phyloP scores from a whole-genome alignment of 2,329 filamentous ascomycete genomes.

The Paracorniculantispora psalliotae region DNA sequence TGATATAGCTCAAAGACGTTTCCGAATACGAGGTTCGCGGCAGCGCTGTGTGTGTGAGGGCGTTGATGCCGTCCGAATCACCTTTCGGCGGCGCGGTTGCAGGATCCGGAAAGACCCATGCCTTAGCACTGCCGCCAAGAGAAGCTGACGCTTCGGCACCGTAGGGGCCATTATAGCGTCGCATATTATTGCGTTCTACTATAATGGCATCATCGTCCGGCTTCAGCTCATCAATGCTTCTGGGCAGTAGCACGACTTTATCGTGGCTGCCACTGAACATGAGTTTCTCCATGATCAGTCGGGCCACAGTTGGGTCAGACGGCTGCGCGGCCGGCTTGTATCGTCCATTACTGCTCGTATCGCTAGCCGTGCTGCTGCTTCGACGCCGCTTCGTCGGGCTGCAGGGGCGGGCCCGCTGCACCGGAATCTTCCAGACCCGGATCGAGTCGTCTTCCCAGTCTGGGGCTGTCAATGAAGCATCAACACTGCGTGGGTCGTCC shows the following conservation, averaged over 20 bases:
- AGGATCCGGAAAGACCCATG: conserved; percentile 25
- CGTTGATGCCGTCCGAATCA: conserved; percentile 16
- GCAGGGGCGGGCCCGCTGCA: conserved; percentile 26
- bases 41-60: conserved; percentile 37
- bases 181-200: conserved; percentile 58
- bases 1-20: conserved; percentile 78
- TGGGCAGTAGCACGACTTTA: conserved; percentile 20
- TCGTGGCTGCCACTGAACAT: conserved; percentile 32
- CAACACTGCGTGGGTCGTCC: conserved; percentile 33
- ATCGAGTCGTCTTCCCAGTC: conserved; percentile 74
- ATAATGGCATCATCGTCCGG: conserved; percentile 47
- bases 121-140: conserved; percentile 18
- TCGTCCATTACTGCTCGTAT: conserved; percentile 14
- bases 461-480: conserved; percentile 38
- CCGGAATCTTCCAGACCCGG: conserved; percentile 77
- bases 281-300: conserved; percentile 27
- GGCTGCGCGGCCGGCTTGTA: conserved; percentile 15
- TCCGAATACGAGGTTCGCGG: conserved; percentile 62
- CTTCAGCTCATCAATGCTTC: conserved; percentile 25
- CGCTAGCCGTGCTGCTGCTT: conserved; percentile 18
- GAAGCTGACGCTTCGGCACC: conserved; percentile 16
- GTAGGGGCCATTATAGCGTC: conserved; percentile 62
- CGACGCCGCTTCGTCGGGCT: conserved; percentile 32
- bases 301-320: conserved; percentile 28
- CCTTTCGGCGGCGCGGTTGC: conserved; percentile 1